These are phyloP conservation scores for Imleria badia DNA, from an alignment of 768 basidiomycete species.

Conservation along the genomic window DNA sequence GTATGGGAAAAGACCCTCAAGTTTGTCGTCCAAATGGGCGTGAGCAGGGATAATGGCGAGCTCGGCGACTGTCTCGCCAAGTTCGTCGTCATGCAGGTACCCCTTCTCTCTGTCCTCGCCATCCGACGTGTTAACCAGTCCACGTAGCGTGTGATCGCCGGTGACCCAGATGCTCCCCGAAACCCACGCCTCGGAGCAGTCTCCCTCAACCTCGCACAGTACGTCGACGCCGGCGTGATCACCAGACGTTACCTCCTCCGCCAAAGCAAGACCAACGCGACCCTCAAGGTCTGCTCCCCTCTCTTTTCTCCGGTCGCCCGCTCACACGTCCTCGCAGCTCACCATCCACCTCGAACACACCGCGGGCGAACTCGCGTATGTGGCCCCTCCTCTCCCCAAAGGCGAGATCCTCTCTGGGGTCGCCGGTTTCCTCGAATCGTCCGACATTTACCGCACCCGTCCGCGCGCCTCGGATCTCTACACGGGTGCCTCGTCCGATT, in stretches of 20 bases:
- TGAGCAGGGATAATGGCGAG: constrained; percentile 49
- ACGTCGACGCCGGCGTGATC: constrained; percentile 56
- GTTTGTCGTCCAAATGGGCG: constrained; percentile 57
- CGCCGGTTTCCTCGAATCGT: constrained; percentile 53
- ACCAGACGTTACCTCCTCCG: constrained; percentile 65
- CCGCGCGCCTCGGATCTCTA: constrained; percentile 53
- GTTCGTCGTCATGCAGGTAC: constrained; percentile 59
- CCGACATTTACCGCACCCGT: constrained; percentile 52
- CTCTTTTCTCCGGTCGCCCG: background rate
- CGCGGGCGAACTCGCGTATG: constrained; percentile 54
- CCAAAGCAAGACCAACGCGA: constrained; percentile 78
- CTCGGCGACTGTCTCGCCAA: constrained; percentile 62
- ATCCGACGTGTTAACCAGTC: background rate
- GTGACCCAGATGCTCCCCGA: constrained; percentile 53
- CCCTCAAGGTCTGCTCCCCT: constrained; percentile 52
- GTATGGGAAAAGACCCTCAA: constrained; percentile 60
- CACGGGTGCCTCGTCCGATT: constrained; percentile 24
- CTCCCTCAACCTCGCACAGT: constrained; percentile 73
- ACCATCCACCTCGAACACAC: constrained; percentile 56
- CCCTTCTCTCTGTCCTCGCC: background rate
- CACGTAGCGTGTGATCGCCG: constrained; percentile 52
- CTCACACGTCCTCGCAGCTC: constrained; percentile 40
- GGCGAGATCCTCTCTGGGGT: constrained; percentile 74
- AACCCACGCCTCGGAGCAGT: constrained; percentile 66
- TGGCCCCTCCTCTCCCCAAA: constrained; percentile 66